Percentiles rank a stretch among this genome's conserved stretches.
These are phyloP conservation scores for Purshia tridentata DNA, from an alignment of 306 rosid species.

Conservation along the genomic window DNA sequence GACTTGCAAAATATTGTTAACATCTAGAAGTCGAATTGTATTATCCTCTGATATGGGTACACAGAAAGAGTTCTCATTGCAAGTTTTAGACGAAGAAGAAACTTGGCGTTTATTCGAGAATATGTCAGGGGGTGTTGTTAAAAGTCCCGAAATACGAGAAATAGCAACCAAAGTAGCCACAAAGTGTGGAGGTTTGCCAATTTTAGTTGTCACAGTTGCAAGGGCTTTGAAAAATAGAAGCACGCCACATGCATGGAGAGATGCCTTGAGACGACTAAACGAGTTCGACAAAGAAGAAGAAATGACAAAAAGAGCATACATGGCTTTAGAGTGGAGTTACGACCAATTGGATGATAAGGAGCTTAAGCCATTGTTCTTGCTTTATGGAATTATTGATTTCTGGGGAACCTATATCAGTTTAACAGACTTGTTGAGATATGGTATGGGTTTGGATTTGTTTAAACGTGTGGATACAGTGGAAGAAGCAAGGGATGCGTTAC, in stretches of 20 bases:
- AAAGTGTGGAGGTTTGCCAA: too few species aligned
- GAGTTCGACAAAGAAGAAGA: too few species aligned
- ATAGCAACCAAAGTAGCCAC: background rate
- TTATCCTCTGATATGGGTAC: background rate
- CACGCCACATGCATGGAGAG: background rate
- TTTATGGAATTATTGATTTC: background rate
- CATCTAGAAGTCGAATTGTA: conserved; percentile 26
- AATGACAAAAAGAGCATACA: too few species aligned
- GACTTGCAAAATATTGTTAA: conserved; percentile 35
- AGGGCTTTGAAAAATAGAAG: too few species aligned
- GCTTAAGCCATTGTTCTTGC: background rate
- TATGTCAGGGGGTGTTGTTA: background rate
- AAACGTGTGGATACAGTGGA: background rate
- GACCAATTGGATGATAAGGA: conserved; percentile 4
- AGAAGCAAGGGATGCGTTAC: background rate
- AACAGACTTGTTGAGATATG: background rate
- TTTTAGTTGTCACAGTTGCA: too few species aligned
- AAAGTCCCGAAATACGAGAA: background rate
- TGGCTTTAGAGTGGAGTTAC: conserved; percentile 7
- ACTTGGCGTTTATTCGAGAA: conserved; percentile 24
- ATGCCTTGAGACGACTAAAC: background rate
- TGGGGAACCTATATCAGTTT: fast-evolving
- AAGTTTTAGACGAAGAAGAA: background rate
- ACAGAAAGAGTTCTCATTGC: background rate
- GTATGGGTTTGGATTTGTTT: conserved; percentile 1